Base-by-base conservation (phyloP, 2,329 filamentous ascomycete species). In the Cytospora piceae region DNA sequence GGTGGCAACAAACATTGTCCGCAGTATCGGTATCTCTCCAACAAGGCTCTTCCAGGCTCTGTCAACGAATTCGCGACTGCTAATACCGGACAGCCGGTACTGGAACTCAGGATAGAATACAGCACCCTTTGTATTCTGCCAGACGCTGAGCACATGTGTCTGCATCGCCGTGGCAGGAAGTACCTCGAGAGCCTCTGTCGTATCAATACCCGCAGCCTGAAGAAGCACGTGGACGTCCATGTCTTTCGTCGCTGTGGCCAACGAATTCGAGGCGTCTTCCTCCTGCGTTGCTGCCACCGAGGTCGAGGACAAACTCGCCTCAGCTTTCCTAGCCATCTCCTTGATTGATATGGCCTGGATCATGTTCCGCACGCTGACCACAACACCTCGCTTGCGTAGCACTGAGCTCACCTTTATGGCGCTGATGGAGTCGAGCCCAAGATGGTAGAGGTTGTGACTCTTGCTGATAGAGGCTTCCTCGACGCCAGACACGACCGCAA, bases 361-460 rank as follows among this genome's bases (percentile, higher is more conserved):
- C 71, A 97, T 86, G 49, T 92, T 86, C 52, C 90, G 88, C 3
- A 94, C 90, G 39, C 83, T 83, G 0, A 96, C 75, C 15, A 78
- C 76, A 9, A 97, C 76, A 0, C 82, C 85, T 52, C 82, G 77
- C 70, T 85, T 90, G 52, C 86, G 87, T 4, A 97, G 79, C 9
- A 93, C 80, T 0, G 89, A 85, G 11, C 88, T 87, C 4, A 93
- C 87, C 72, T 95, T 96, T 78, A 97, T 95, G 1, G 93, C 90
- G 69, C 90, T 94, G 75, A 97, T 96, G 0, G 94, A 97, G 74
- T 97, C 94, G 1, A 97, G 85, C 0, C 94, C 94, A 1, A 97
- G 82, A 69, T 95, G 89, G 75, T 95, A 96, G 15, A 97, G 85
- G 0, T 85, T 92, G 59, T 88, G 85, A 0, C 82, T 79, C 63